A percentile compares a stretch with the other conserved stretches of the same genome.
phyloP scores from a whole-genome alignment of 768 basidiomycete species.

The Pulveroboletus sp. region DNA sequence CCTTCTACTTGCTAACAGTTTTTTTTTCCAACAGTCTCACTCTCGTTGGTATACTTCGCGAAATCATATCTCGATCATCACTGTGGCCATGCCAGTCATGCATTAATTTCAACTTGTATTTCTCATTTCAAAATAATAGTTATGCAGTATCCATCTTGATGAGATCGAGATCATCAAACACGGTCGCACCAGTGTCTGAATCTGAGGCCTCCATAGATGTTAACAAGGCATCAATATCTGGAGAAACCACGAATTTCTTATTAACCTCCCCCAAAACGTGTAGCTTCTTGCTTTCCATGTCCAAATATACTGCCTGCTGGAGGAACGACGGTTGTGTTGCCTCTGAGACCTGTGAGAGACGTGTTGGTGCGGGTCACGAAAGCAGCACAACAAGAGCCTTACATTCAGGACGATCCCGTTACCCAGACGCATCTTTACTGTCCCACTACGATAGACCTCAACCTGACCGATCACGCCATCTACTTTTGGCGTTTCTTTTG shows the following conservation, averaged over 20 bases:
- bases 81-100: too few species aligned
- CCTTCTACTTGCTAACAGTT: constrained; percentile 9
- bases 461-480: constrained; percentile 83
- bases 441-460: constrained; percentile 81
- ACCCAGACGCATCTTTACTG: constrained; percentile 78
- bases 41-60: not conserved
- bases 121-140: not conserved
- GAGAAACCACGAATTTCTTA: constrained; percentile 80
- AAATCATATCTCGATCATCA: not conserved
- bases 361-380: not conserved
- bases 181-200: constrained; percentile 36
- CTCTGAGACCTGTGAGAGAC: constrained; percentile 57
- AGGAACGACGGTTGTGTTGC: constrained; percentile 85
- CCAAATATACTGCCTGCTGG: constrained; percentile 78
- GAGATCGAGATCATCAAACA: constrained; percentile 43
- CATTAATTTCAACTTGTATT: too few species aligned
- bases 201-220: constrained; percentile 58
- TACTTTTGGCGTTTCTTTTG: constrained; percentile 37
- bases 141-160: constrained; percentile 49
- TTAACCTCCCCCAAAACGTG: constrained; percentile 82
- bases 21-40: constrained; percentile 25
- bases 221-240: constrained; percentile 75
- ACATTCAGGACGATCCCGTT: constrained; percentile 85
- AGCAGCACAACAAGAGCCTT: not conserved
- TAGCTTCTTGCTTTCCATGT: constrained; percentile 53